These are phyloP conservation scores for Leccinum longicurvipes DNA, from an alignment of 768 basidiomycete species.

Conservation along the genomic window DNA sequence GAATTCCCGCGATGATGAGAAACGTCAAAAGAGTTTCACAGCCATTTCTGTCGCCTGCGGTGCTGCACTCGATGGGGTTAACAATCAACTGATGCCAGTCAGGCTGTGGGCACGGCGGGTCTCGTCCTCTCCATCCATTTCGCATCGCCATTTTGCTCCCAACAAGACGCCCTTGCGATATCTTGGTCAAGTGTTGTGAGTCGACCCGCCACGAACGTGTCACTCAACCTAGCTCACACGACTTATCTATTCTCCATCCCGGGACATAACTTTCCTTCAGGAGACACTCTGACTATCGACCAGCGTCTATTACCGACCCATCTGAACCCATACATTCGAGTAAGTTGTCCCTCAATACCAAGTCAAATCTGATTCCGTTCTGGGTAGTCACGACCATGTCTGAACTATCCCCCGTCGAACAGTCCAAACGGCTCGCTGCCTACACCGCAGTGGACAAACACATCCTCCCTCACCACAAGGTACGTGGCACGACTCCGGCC, in stretches of 20 bases:
- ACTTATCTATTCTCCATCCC: not conserved
- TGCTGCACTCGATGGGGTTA: not conserved
- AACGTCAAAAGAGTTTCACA: constrained; percentile 1
- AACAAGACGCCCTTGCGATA: constrained; percentile 12
- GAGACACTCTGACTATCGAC: constrained; percentile 3
- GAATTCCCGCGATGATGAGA: constrained; percentile 17
- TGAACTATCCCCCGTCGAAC: constrained; percentile 51
- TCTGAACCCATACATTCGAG: constrained; percentile 1
- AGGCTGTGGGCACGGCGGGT: constrained; percentile 1
- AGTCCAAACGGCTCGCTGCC: constrained; percentile 86
- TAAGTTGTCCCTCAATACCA: constrained; percentile 2
- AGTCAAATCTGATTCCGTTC: not conserved
- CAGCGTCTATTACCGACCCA: constrained; percentile 7
- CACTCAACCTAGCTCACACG: not conserved
- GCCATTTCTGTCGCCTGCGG: no score
- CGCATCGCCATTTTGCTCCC: constrained; percentile 3
- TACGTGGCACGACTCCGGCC: constrained; percentile 31
- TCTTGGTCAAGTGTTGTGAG: constrained; percentile 18
- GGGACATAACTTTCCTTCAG: constrained; percentile 5
- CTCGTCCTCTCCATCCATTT: not conserved
- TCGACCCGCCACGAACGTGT: not conserved
- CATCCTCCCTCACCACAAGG: constrained; percentile 78
- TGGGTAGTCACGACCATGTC: constrained; percentile 27
- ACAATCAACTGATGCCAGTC: not conserved
- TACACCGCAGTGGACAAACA: constrained; percentile 93